Base-by-base conservation (phyloP, 176 grass and related monocot genomes). In the Melocanna baccifera region DNA sequence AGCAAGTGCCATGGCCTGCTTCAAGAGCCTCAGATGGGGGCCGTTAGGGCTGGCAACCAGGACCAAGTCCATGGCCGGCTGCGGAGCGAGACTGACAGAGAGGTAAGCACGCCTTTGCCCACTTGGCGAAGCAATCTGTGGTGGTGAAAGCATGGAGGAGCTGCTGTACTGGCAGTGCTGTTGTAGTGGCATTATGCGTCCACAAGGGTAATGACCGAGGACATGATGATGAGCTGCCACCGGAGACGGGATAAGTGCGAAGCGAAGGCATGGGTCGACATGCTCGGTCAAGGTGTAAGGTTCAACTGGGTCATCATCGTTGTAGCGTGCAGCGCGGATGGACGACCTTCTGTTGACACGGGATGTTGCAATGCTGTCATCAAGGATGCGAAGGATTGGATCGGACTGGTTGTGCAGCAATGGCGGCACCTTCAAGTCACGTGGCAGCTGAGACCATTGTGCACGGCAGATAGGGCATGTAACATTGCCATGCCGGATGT, bases 401-500 rank as follows among this genome's bases (percentile, higher is more conserved):
- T 99, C 97, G 0, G 93, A 86, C 77, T 85, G 86, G 84, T 86
- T 89, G 47, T 88, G 86, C 55, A 91, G 87, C 73, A 87, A 89
- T 11, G 80, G 87, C 1, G 86, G 89, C 71, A 86, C 74, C 81
- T 96, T 91, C 78, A 95, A 10, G 29, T 98, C 93, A 5, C 85
- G 91, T 0, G 96, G 96, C n/a, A 98, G 85, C 81, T 95, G 87
- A 55, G 91, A 90, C 96, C 96, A 98, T 65, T 92, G 87, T 18
- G 93, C 96, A 39, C 93, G 96, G 50, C 96, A 98, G 88, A 98
- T 92, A 10, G 96, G 96, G 62, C 96, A 98, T 28, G 93, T 93
- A 1, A 93, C 61, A 46, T 91, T 98, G 83, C 96, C 96, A 0
- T 98, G 93, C 7, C 96, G 87, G 62, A 98, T 91, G 53, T 98